These are phyloP conservation scores for Polyporus arcularius DNA, from an alignment of 768 basidiomycete species.

Conservation along the genomic window DNA sequence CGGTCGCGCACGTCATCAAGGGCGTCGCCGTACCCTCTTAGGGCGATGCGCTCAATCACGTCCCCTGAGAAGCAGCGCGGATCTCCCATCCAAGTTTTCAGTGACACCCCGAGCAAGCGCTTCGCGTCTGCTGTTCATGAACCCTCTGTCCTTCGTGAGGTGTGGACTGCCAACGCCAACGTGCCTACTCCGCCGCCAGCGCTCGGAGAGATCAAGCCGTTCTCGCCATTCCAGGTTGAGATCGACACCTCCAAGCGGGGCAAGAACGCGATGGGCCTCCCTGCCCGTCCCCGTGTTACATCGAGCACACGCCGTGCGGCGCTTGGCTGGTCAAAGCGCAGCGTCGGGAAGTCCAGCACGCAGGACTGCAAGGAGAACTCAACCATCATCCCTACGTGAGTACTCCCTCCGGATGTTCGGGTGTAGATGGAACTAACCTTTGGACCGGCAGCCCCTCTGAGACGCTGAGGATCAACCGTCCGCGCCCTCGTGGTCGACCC, in stretches of 20 bases:
- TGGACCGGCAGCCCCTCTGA: conserved; percentile 36
- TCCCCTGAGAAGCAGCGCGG: conserved; percentile 44
- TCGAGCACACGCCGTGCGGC: conserved; percentile 59
- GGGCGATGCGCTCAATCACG: conserved; percentile 45
- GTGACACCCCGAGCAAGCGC: conserved; percentile 16
- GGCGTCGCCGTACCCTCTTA: conserved; percentile 70
- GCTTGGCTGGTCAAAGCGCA: conserved; percentile 67
- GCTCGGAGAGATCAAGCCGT: conserved; percentile 43
- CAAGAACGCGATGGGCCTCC: conserved; percentile 32
- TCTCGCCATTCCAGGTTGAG: conserved; percentile 43
- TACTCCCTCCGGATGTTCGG: conserved; percentile 16
- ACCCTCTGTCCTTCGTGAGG: conserved; percentile 42
- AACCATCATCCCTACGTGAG: conserved; percentile 55
- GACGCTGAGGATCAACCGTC: conserved; percentile 45
- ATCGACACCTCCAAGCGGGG: conserved; percentile 38
- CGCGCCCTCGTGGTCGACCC: conserved; percentile 46
- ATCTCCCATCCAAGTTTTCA: conserved; percentile 26
- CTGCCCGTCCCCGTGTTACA: conserved; percentile 50
- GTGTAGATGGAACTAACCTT: background rate
- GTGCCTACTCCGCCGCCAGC: conserved; percentile 37
- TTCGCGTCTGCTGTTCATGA: conserved; percentile 22
- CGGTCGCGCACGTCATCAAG: conserved; percentile 72
- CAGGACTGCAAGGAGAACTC: conserved; percentile 46
- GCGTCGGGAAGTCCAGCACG: conserved; percentile 45
- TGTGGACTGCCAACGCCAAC: conserved; percentile 32